Evolutionary conservation across 192 early-diverging fungal species (phyloP).

Genomic region (Rhizophagus sp.): DNA sequence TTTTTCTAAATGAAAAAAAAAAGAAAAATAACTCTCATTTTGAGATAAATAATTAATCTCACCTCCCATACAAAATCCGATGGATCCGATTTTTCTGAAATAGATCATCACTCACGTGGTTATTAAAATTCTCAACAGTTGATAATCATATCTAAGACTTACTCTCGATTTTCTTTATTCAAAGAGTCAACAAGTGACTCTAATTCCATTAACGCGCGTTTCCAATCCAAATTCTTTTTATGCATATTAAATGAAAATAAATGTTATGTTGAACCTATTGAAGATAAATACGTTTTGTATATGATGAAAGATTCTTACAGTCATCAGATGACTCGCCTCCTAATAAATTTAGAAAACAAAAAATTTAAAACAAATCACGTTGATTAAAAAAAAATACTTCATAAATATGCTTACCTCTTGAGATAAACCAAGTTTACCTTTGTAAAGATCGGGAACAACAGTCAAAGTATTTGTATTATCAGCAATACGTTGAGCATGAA

Average conservation of each 20-base stretch:
- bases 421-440: slow-evolving; percentile 48
- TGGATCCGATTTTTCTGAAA: slow-evolving; percentile 41
- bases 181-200: slow-evolving; percentile 24
- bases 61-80: slow-evolving; percentile 59
- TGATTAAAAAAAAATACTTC: neutral
- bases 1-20: neutral
- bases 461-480: slow-evolving; percentile 44
- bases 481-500: slow-evolving; percentile 49
- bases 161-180: slow-evolving; percentile 27
- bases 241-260: too few species aligned
- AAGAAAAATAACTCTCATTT: neutral
- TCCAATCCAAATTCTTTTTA: slow-evolving; percentile 45
- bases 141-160: slow-evolving; percentile 1
- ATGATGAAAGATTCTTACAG: neutral
- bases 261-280: neutral
- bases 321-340: slow-evolving; percentile 54
- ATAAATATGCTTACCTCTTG: slow-evolving; percentile 32
- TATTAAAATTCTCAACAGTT: neutral
- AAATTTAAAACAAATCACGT: neutral
- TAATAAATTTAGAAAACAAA: neutral
- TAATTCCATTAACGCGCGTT: slow-evolving; percentile 35
- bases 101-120: neutral
- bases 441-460: slow-evolving; percentile 51
- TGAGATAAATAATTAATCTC: neutral
- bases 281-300: too few species aligned